Percentiles rank a stretch among this genome's conserved stretches.
These are phyloP conservation scores for Saksenaea vasiformis DNA, from an alignment of 371 early-diverging fungal genomes.

Conservation along the genomic window DNA sequence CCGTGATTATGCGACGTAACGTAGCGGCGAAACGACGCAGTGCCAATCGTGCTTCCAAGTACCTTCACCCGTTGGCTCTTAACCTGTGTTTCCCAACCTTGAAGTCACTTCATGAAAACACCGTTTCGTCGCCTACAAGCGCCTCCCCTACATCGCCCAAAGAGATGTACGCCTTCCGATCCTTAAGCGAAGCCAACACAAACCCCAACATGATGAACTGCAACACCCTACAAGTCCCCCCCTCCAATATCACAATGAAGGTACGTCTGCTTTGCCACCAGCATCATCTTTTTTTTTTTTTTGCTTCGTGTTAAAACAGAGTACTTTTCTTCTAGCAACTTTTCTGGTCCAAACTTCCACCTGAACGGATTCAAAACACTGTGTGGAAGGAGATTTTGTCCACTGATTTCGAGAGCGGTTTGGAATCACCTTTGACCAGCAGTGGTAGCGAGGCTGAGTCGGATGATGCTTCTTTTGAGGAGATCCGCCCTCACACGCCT, in stretches of 20 bases:
- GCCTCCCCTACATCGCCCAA: constrained; percentile 20
- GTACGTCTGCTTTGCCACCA: too few relatives aligned
- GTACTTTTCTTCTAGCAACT: constrained; percentile 43
- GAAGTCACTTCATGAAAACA: constrained; percentile 44
- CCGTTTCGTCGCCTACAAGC: constrained; percentile 14
- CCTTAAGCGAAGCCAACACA: neutral
- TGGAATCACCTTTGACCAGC: constrained; percentile 26
- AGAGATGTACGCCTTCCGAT: constrained; percentile 6
- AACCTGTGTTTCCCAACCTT: constrained; percentile 42
- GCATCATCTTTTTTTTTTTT: neutral
- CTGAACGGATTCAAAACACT: constrained; percentile 54
- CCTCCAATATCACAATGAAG: constrained; percentile 29
- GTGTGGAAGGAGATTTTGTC: constrained; percentile 59
- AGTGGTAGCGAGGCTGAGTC: constrained; percentile 26
- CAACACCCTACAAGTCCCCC: neutral
- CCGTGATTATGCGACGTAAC: neutral
- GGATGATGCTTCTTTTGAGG: constrained; percentile 14
- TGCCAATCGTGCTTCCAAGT: constrained; percentile 27
- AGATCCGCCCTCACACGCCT: neutral
- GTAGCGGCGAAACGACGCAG: constrained; percentile 3
- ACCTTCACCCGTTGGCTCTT: constrained; percentile 46
- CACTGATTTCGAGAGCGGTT: constrained; percentile 20
- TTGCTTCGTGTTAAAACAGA: neutral
- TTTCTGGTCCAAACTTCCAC: constrained; percentile 64
- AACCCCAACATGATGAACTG: neutral